Percentiles rank a stretch among this genome's conserved stretches.
phyloP scores from a whole-genome alignment of 495 filamentous ascomycete species.

The Collariella sp. region DNA sequence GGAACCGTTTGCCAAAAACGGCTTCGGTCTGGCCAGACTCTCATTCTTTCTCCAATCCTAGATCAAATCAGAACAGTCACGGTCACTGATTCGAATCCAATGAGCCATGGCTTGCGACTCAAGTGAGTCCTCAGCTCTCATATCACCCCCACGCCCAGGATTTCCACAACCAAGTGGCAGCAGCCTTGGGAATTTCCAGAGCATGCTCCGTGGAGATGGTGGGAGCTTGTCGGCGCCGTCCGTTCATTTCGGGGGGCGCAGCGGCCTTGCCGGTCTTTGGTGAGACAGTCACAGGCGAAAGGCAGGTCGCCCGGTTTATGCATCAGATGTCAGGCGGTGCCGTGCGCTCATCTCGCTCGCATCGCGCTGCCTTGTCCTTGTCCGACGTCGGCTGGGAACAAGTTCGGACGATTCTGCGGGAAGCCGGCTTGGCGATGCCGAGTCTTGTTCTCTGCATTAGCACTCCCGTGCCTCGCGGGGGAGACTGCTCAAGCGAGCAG shows the following conservation, averaged over 20 bases:
- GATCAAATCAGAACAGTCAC: no score
- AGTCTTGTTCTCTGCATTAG: slow-evolving; percentile 1
- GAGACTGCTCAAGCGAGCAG: background rate
- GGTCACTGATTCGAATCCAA: no score
- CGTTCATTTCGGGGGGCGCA: background rate
- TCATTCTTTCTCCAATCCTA: no score
- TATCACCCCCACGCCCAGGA: background rate
- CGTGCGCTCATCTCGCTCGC: background rate
- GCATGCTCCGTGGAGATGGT: background rate
- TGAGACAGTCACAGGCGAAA: background rate
- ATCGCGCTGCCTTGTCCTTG: background rate
- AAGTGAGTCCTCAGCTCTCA: background rate
- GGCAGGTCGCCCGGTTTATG: background rate
- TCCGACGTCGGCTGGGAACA: background rate
- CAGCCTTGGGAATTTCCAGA: background rate
- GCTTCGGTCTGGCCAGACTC: no score
- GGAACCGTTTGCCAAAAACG: no score
- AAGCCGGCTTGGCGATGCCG: slow-evolving; percentile 15
- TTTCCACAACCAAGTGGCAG: background rate
- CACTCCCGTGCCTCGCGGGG: background rate
- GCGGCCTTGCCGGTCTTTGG: background rate
- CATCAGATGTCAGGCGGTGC: background rate
- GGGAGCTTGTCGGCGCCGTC: background rate
- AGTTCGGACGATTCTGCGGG: slow-evolving; percentile 10
- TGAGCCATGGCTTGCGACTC: no score